Evolutionary conservation across 352 stramenopile genomes (phyloP), one percentile per base, ranked within the genome.

Genomic region (Thraustotheca clavata): DNA sequence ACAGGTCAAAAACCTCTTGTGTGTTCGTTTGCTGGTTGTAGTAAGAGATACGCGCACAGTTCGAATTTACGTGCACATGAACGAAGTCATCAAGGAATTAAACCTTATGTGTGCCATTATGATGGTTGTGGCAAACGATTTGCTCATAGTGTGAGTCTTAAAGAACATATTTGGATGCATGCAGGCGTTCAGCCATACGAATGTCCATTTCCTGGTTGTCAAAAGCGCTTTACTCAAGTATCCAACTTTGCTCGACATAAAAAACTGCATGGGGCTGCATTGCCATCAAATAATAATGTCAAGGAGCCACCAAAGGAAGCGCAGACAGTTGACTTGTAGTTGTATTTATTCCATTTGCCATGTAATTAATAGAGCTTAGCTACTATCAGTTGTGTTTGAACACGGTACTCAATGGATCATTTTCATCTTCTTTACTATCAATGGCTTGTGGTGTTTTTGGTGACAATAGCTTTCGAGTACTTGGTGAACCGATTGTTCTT

Each of bases 101-200:
- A 96, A 73, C 89, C 89, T 20, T 96, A 94, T 71, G 85, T 86
- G 48, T 97, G 89, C 67, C 89, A 91, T 67, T 94, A 92, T 59
- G 79, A 89, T 60, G 87, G 82, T 24, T 97, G 89, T 39, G 84
- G 83, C 60, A 96, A 95, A 75, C 87, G 74, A 34, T 97, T 97
- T 54, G 87, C 87, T 14, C 87, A 95, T 71, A 94, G 82, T 24
- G 88, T 92, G 39, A 96, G 90, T 49, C 72, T 97, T 16, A 95
- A 92, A 61, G 91, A 95, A 65, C 89, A 97, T 72, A 95, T 96
- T 38, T 92, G 88, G 78, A 94, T 93, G 74, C 89, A 97, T 65
- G 87, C 83, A 0, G 86, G 85, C 29, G 88, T 95, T 68, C 86
- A 96, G 70, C 89, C 89, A 26, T 96, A 94, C 71, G 81, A 93